phyloP scores from a whole-genome alignment of 805 yeast species.

The Metschnikowia bowlesiae region DNA sequence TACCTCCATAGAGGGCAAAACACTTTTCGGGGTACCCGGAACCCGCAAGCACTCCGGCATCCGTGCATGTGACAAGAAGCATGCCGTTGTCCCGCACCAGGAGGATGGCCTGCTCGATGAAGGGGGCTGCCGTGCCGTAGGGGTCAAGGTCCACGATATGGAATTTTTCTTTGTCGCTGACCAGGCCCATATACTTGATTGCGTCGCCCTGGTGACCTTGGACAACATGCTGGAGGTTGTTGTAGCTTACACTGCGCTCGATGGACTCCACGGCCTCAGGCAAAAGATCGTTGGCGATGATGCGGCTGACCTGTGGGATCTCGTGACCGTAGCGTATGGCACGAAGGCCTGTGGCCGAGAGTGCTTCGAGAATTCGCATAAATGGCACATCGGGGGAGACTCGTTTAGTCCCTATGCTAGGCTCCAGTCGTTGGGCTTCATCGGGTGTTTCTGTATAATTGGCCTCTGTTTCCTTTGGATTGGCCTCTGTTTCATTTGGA shows the following conservation, averaged over 20 bases:
- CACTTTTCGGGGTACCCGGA: slow-evolving; percentile 96
- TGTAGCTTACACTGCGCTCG: slow-evolving; percentile 62
- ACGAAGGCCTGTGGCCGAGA: slow-evolving; percentile 92
- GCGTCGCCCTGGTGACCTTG: slow-evolving; percentile 83
- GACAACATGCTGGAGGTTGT: slow-evolving; percentile 55
- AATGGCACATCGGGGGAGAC: slow-evolving; percentile 5
- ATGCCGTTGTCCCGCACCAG: slow-evolving; percentile 80
- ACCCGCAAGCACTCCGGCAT: slow-evolving; percentile 92
- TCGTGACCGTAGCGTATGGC: slow-evolving; percentile 93
- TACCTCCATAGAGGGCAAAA: slow-evolving; percentile 91
- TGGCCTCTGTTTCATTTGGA: no score
- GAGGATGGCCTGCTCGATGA: slow-evolving; percentile 87
- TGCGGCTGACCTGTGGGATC: slow-evolving; percentile 65
- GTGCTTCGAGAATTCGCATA: slow-evolving; percentile 75
- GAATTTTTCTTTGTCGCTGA: slow-evolving; percentile 46
- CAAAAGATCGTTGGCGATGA: slow-evolving; percentile 87
- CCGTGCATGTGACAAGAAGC: slow-evolving; percentile 90
- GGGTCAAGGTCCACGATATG: slow-evolving; percentile 95
- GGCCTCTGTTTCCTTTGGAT: not conserved
- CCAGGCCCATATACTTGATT: slow-evolving; percentile 63
- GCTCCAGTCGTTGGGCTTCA: no score
- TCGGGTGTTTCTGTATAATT: not conserved
- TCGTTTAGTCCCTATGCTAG: not conserved
- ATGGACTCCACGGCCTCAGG: slow-evolving; percentile 84
- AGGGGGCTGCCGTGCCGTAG: slow-evolving; percentile 96